Conservation (phyloP, 805 yeast genomes). For the Spathaspora gorwiae region DNA sequence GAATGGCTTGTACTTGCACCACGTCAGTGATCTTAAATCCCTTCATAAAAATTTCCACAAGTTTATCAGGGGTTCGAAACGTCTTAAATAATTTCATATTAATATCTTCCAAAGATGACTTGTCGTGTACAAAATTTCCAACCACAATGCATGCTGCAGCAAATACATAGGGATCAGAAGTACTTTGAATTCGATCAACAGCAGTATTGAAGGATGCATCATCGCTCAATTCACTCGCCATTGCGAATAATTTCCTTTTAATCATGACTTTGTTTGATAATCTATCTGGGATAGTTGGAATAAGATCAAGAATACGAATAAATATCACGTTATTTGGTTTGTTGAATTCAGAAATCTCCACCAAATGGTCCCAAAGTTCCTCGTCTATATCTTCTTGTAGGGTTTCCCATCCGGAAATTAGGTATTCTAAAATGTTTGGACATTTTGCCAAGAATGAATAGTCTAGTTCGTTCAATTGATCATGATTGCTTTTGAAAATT, state of each 20-base stretch:
- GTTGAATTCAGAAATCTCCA: constrained; percentile 7
- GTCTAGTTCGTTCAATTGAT: background rate
- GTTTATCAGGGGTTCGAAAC: constrained; percentile 5
- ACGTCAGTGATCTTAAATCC: constrained; percentile 23
- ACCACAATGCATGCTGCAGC: constrained; percentile 29
- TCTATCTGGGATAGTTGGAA: background rate
- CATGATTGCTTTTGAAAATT: constrained; percentile 3
- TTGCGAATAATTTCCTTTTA: constrained; percentile 3
- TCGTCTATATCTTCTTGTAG: background rate
- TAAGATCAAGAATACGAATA: background rate
- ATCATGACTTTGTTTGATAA: background rate
- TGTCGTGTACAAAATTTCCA: constrained; percentile 30
- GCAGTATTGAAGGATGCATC: background rate
- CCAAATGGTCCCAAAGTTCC: constrained; percentile 1
- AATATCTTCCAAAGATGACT: constrained; percentile 11
- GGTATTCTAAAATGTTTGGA: background rate
- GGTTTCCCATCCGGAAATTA: background rate
- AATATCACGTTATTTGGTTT: background rate
- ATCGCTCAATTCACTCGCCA: background rate
- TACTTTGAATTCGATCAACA: background rate
- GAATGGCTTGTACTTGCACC: constrained; percentile 34
- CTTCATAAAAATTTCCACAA: constrained; percentile 17
- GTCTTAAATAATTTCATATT: constrained; percentile 4
- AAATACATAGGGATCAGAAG: constrained; percentile 18
- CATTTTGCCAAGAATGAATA: background rate